phyloP scores from a whole-genome alignment of 441 rosid species.

The Pelargonium australe region DNA sequence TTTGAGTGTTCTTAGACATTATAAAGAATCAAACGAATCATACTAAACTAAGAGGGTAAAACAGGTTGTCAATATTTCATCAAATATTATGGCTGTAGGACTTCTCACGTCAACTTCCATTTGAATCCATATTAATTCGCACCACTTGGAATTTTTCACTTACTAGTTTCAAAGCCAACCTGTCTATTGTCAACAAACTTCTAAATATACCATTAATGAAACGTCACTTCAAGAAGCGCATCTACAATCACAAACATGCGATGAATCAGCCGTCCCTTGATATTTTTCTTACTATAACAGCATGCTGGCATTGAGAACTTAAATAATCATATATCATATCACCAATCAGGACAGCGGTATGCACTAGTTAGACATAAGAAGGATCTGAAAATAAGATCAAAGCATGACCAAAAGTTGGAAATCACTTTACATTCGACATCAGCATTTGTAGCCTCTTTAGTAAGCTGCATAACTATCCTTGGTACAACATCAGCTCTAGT shows the following conservation, averaged over 20 bases:
- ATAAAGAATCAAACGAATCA: not conserved
- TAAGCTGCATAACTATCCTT: conserved; percentile 71
- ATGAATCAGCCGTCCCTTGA: not conserved
- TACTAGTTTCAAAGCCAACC: not conserved
- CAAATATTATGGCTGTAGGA: not conserved
- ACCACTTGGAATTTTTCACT: not conserved
- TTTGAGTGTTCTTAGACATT: not conserved
- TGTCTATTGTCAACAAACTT: not conserved
- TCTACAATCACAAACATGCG: not conserved
- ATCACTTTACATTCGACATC: conserved; percentile 68
- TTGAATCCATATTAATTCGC: not conserved
- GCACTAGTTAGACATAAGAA: not conserved
- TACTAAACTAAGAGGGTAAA: not conserved
- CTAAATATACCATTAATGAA: not conserved
- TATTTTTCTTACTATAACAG: not conserved
- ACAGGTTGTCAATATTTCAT: not conserved
- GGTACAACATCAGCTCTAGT: conserved; percentile 99
- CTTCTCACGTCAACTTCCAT: not conserved
- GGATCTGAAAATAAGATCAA: conserved; percentile 4
- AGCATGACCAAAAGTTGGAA: conserved; percentile 13
- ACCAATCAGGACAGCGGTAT: not conserved
- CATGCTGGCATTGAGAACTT: not conserved
- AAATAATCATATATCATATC: not conserved
- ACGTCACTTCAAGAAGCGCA: not conserved
- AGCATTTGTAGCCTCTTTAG: conserved; percentile 59